phyloP scores from a whole-genome alignment of 169 alveolate species.

The Theileria annulata region DNA sequence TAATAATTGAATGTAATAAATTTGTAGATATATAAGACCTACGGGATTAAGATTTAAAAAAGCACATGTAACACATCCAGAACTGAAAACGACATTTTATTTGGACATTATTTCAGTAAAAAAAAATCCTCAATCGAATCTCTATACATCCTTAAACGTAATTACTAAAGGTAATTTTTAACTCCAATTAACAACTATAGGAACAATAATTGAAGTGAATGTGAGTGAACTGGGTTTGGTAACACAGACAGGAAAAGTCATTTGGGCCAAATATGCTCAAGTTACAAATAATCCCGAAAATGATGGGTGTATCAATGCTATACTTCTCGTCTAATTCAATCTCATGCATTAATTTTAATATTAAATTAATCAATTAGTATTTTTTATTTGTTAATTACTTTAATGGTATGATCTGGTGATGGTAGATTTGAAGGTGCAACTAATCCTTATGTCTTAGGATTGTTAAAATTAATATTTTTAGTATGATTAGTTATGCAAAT shows the following conservation, averaged over 20 bases:
- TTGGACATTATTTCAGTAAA: slow-evolving; percentile 95
- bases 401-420: not conserved
- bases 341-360: too few species aligned
- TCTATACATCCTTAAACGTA: slow-evolving; percentile 96
- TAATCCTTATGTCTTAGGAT: too few species aligned
- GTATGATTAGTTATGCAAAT: not conserved
- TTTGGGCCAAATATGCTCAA: slow-evolving; percentile 99
- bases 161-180: slow-evolving; percentile 86
- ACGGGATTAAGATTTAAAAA: slow-evolving; percentile 96
- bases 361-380: not conserved
- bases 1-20: not conserved
- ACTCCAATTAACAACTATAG: slow-evolving; percentile 46
- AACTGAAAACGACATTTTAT: slow-evolving; percentile 93
- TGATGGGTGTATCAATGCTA: slow-evolving; percentile 99
- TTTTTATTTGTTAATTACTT: not conserved
- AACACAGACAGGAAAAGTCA: slow-evolving; percentile 98
- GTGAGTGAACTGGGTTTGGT: slow-evolving; percentile 98
- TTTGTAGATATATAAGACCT: slow-evolving; percentile 88
- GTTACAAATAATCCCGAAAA: slow-evolving; percentile 99
- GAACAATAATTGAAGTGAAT: slow-evolving; percentile 97
- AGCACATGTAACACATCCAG: slow-evolving; percentile 99
- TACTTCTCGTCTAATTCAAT: slow-evolving; percentile 90
- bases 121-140: slow-evolving; percentile 95
- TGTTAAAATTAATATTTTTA: not conserved
- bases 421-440: too few species aligned